These are phyloP conservation scores for Nyctanthes arbortristis DNA, from an alignment of 257 asterid genomes.

Conservation along the genomic window DNA sequence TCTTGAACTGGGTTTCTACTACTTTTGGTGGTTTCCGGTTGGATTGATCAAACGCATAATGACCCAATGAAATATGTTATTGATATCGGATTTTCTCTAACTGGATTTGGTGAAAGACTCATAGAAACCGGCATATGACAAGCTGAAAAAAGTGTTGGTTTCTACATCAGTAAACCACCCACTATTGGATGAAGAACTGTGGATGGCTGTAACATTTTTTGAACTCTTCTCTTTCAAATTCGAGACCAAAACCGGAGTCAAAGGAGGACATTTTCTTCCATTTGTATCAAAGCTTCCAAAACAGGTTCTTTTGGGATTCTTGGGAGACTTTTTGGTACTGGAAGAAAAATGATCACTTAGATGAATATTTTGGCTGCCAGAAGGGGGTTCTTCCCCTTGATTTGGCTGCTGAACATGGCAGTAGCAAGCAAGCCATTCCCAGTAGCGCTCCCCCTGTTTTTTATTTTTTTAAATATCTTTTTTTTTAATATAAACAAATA, in stretches of 20 bases:
- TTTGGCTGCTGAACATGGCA: too few relatives aligned
- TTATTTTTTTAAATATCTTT: too few relatives aligned
- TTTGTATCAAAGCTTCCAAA: conserved; percentile 12
- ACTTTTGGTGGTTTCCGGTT: conserved; percentile 14
- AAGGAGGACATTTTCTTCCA: conserved; percentile 28
- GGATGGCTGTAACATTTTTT: not conserved
- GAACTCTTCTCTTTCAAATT: not conserved
- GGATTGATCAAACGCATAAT: conserved; percentile 24
- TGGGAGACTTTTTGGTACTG: conserved; percentile 11
- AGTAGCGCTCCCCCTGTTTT: too few relatives aligned
- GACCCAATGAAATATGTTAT: conserved; percentile 32
- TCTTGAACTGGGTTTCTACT: too few relatives aligned
- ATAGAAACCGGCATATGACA: conserved; percentile 52
- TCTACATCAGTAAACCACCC: conserved; percentile 49
- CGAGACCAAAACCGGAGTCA: not conserved
- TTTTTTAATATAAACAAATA: too few relatives aligned
- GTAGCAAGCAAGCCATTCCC: too few relatives aligned
- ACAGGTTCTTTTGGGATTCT: not conserved
- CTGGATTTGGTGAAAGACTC: conserved; percentile 48
- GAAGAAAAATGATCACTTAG: conserved; percentile 2
- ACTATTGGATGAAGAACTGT: conserved; percentile 45
- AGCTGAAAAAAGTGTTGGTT: too few relatives aligned
- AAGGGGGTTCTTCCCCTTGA: too few relatives aligned
- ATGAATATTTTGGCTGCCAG: conserved; percentile 16
- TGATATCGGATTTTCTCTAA: conserved; percentile 28